Base-by-base conservation (phyloP, 2,329 filamentous ascomycete genomes). In the Pseudogymnoascus sp. region DNA sequence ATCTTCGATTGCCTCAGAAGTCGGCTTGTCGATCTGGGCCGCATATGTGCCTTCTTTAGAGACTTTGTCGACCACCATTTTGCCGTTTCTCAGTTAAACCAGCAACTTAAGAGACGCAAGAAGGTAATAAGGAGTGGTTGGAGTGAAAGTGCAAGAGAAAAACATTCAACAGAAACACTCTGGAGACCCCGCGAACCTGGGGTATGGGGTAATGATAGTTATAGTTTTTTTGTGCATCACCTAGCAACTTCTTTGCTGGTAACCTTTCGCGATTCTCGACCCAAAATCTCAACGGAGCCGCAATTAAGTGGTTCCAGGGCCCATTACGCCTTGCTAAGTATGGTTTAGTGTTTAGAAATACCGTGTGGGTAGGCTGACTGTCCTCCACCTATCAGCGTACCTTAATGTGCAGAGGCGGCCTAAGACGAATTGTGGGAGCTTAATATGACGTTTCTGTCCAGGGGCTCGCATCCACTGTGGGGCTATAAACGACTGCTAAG, bases 171-270 rank as follows among this genome's bases (percentile, higher is more conserved):
- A 8, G 15, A 26, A 57, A 57, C 13, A 38, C 55, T 57, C 30
- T 21, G 18, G 30, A 28, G 30, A 38, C 55, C 35, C 55, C 55
- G 21, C 55, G 55, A 57, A 57, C 39, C 55, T 57, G 55, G 55
- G 35, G 55, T 57, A 57, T 57, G 55, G 33, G 55, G 55, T 35
- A 39, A 37, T 37, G 9, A 57, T 52, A 57, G 55, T 57, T 35
- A 35, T 57, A 35, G 15, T 38, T 57, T 52, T 56, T 57, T 26
- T 57, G 52, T 35, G 19, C 45, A 52, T 52, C 19, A 30, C 45
- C n/a, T 30, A 15, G 7, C 5, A 19, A 52, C 23, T 28, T 52
- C 10, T 15, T 52, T 52, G 45, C 45, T n/a, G 45, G n/a, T n/a
- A 26, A 52, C 23, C n/a, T 52, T 30, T n/a, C 26, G n/a, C 30